These are phyloP conservation scores for rapeseed (Brassica napus) DNA, from an alignment of 345 rosid genomes.

Conservation along the genomic window DNA sequence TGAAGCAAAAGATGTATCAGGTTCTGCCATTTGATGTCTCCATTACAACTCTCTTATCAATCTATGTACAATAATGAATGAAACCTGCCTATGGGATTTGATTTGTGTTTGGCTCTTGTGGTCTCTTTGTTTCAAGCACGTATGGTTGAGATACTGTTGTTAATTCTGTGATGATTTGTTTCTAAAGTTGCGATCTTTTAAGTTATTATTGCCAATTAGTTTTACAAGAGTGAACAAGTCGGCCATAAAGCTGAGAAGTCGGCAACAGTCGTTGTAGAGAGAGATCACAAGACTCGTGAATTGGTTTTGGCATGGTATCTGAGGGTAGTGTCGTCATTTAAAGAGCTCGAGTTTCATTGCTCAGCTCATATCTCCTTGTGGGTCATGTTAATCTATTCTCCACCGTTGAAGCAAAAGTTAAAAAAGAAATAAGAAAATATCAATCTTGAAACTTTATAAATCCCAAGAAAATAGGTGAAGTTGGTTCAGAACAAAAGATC, in stretches of 20 bases:
- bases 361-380: slow-evolving; percentile 18
- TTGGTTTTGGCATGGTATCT: not conserved
- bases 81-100: slow-evolving; percentile 25
- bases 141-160: slow-evolving; percentile 12
- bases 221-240: not conserved
- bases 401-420: slow-evolving; percentile 27
- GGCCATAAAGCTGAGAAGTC: slow-evolving; percentile 26
- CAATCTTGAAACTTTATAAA: not conserved
- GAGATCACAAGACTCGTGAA: slow-evolving; percentile 22
- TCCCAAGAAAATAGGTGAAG: not conserved
- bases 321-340: slow-evolving; percentile 19
- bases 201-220: slow-evolving; percentile 40
- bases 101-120: slow-evolving; percentile 19
- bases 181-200: slow-evolving; percentile 33
- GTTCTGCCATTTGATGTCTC: not conserved
- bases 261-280: slow-evolving; percentile 26
- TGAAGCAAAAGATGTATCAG: slow-evolving; percentile 8
- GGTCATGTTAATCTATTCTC: slow-evolving; percentile 34
- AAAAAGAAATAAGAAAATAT: not conserved
- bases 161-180: slow-evolving; percentile 42
- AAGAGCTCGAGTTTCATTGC: slow-evolving; percentile 18
- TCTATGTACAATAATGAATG: slow-evolving; percentile 19
- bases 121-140: slow-evolving; percentile 29
- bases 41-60: not conserved
- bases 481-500: not conserved